These are phyloP conservation scores for Xylaria bambusicola DNA, from an alignment of 495 filamentous ascomycete genomes.

Conservation along the genomic window DNA sequence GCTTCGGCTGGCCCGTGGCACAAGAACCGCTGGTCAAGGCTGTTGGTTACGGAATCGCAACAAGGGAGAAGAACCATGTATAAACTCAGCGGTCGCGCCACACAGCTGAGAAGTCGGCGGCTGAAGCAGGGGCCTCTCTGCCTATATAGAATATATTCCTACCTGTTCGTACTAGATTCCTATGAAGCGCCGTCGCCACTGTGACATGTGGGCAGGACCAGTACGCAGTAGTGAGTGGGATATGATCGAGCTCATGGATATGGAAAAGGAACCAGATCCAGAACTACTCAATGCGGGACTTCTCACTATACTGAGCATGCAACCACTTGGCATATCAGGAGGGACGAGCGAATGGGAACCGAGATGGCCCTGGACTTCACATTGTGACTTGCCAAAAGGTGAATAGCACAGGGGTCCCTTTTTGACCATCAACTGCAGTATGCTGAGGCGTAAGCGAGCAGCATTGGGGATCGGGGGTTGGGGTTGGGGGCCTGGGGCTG, in stretches of 20 bases:
- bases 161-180: not conserved
- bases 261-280: slow-evolving; percentile 1
- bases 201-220: not conserved
- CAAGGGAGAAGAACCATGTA: not conserved
- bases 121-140: not conserved
- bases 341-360: not conserved
- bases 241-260: slow-evolving; percentile 2
- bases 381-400: slow-evolving; percentile 19
- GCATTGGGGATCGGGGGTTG: not conserved
- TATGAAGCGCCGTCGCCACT: slow-evolving; percentile 12
- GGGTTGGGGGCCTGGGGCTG: not conserved
- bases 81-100: slow-evolving; percentile 6
- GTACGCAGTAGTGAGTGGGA: too few species aligned
- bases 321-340: too few species aligned
- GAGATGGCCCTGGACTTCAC: not conserved
- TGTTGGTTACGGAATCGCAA: not conserved
- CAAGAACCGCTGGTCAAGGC: not conserved
- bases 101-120: slow-evolving; percentile 1
- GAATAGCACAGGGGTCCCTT: slow-evolving; percentile 7
- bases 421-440: slow-evolving; percentile 1
- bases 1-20: not conserved
- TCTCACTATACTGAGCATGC: too few species aligned
- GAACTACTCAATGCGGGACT: slow-evolving; percentile 9
- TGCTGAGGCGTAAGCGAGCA: slow-evolving; percentile 1
- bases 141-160: too few species aligned